A percentile compares a stretch with the other conserved stretches of the same genome.
Conservation (phyloP, 2,329 filamentous ascomycete species). For the Bimuria novae-zelandiae region DNA sequence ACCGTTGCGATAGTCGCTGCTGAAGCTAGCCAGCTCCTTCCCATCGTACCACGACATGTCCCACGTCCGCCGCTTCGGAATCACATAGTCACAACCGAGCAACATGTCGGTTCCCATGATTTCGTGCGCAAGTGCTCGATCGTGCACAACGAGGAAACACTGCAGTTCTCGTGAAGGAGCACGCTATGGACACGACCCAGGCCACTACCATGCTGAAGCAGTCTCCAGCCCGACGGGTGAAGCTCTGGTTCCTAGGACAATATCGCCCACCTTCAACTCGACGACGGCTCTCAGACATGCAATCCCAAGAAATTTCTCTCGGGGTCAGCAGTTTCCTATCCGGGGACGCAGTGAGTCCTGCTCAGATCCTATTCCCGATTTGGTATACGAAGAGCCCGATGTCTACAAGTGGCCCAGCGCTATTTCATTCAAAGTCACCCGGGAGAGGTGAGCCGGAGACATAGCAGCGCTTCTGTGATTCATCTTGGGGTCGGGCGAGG, state of each 20-base stretch:
- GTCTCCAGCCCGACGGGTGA: background rate
- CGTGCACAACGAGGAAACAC: background rate
- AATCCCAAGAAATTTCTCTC: background rate
- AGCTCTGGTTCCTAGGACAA: background rate
- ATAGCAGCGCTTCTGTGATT: background rate
- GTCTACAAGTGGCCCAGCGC: background rate
- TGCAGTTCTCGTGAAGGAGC: background rate
- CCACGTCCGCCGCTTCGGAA: background rate
- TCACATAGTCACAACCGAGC: background rate
- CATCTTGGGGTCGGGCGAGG: background rate
- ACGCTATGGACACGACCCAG: background rate
- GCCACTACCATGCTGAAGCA: background rate
- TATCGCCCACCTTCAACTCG: background rate
- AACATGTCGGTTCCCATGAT: background rate
- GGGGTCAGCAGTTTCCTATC: background rate
- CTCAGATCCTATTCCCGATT: background rate
- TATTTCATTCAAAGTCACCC: background rate
- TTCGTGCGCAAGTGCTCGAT: background rate
- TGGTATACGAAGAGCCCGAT: background rate
- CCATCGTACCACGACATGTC: background rate
- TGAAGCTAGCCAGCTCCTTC: background rate
- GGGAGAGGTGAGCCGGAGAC: slow-evolving; percentile 2
- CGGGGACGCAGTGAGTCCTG: background rate
- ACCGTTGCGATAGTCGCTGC: too few relatives aligned
- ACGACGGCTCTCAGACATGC: background rate